Conservation (phyloP, 768 basidiomycete species). For the Termitomyces heimii region DNA sequence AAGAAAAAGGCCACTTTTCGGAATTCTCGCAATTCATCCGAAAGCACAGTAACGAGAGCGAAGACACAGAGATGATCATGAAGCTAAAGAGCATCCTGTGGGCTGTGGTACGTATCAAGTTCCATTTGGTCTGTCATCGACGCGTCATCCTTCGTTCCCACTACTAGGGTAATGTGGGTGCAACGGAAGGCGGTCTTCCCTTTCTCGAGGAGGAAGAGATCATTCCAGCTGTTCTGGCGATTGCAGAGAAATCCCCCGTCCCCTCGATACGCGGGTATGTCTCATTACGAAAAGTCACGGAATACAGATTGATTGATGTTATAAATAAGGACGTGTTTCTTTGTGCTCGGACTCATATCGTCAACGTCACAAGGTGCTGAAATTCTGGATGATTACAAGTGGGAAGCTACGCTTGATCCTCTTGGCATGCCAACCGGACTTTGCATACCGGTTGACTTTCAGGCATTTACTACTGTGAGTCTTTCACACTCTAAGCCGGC, state of each 20-base stretch:
- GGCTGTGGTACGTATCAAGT: constrained; percentile 77
- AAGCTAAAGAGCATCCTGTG: constrained; percentile 94
- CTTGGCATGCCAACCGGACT: constrained; percentile 84
- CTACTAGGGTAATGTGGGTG: constrained; percentile 85
- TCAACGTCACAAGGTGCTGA: constrained; percentile 91
- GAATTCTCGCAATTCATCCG: constrained; percentile 91
- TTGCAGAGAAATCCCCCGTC: constrained; percentile 84
- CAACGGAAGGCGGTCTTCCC: constrained; percentile 84
- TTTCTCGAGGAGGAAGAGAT: constrained; percentile 96
- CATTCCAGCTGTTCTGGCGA: constrained; percentile 83
- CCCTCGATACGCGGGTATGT: constrained; percentile 90
- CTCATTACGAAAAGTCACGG: neutral
- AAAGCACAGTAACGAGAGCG: constrained; percentile 77
- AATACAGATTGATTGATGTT: neutral
- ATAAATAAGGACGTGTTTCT: constrained; percentile 81
- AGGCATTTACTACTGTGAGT: constrained; percentile 74
- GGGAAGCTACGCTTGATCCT: constrained; percentile 88
- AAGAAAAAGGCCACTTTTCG: constrained; percentile 85
- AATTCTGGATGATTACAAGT: constrained; percentile 85
- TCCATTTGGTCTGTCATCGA: neutral
- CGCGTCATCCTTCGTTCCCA: neutral
- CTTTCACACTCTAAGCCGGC: neutral
- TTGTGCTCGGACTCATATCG: constrained; percentile 88
- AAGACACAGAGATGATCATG: constrained; percentile 77
- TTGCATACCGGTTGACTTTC: constrained; percentile 83